phyloP scores from a whole-genome alignment of 2,329 filamentous ascomycete genomes.

The Alternaria arborescens region DNA sequence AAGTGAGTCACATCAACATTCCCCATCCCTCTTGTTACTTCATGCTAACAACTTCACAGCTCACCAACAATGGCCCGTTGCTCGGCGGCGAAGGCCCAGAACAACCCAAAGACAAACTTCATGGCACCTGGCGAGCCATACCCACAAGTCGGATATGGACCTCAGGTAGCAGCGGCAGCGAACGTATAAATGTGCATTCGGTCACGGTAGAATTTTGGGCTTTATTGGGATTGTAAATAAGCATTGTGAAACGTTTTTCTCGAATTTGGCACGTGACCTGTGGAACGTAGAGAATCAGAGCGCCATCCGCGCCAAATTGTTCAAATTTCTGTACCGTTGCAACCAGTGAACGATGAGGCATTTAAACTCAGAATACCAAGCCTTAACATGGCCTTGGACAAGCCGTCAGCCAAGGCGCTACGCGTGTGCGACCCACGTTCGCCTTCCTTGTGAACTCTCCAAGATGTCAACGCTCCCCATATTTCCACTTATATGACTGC shows the following conservation, averaged over 20 bases:
- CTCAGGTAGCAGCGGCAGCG: constrained; percentile 35
- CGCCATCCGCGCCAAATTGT: constrained; percentile 19
- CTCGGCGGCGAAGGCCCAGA: constrained; percentile 83
- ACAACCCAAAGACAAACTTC: constrained; percentile 61
- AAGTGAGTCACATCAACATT: constrained; percentile 68
- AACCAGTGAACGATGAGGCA: constrained; percentile 6
- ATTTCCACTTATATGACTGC: not conserved
- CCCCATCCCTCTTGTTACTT: not conserved
- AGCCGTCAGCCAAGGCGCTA: constrained; percentile 25
- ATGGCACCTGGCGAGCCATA: constrained; percentile 58
- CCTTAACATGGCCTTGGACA: constrained; percentile 8
- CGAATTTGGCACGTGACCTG: constrained; percentile 28
- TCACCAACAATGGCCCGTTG: constrained; percentile 98
- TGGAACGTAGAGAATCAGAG: constrained; percentile 33
- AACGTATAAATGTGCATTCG: constrained; percentile 31
- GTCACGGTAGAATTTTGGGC: constrained; percentile 24
- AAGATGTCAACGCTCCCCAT: constrained; percentile 1
- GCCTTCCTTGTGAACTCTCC: constrained; percentile 8
- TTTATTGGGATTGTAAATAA: constrained; percentile 45
- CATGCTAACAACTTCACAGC: constrained; percentile 59
- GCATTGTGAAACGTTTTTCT: constrained; percentile 33
- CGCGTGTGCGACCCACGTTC: constrained; percentile 7
- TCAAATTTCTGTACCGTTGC: constrained; percentile 12
- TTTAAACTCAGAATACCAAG: constrained; percentile 12
- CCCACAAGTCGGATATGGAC: constrained; percentile 55